Percentiles rank a stretch among this genome's conserved stretches.
phyloP scores from a whole-genome alignment of 768 basidiomycete genomes.

The Strobilomyces dryophilus region DNA sequence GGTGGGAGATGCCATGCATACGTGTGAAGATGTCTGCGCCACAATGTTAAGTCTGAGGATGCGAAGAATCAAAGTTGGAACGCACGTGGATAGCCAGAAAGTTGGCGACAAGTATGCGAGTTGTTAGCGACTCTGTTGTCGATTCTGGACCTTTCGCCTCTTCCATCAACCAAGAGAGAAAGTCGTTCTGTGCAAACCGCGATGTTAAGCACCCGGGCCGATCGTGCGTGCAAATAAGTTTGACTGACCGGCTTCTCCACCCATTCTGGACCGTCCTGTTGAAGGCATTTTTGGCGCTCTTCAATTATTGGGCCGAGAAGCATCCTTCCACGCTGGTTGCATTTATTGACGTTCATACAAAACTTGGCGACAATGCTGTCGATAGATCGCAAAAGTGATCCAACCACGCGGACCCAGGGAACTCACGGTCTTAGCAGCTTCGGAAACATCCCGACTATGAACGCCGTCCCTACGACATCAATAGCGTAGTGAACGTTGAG shows the following conservation, averaged over 20 bases:
- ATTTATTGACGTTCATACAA: background rate
- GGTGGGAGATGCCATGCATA: background rate
- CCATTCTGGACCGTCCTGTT: background rate
- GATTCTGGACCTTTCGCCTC: slow-evolving; percentile 7
- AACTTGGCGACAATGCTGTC: background rate
- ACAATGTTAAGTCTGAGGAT: no score
- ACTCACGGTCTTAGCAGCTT: background rate
- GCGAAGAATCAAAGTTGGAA: background rate
- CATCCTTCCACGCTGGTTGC: background rate
- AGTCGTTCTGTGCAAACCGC: background rate
- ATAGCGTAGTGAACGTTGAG: background rate
- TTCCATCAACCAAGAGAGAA: background rate
- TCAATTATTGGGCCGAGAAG: background rate
- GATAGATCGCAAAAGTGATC: background rate
- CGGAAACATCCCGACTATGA: background rate
- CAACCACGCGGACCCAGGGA: no score
- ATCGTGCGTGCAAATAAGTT: background rate
- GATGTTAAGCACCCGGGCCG: background rate
- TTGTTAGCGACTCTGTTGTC: slow-evolving; percentile 19
- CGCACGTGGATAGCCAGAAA: background rate
- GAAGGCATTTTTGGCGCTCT: background rate
- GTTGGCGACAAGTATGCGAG: slow-evolving; percentile 1
- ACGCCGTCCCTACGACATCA: background rate
- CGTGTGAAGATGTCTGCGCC: background rate
- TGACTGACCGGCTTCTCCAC: background rate